Base-by-base conservation (phyloP, 768 basidiomycete genomes). In the Leccinum subgranulosum region DNA sequence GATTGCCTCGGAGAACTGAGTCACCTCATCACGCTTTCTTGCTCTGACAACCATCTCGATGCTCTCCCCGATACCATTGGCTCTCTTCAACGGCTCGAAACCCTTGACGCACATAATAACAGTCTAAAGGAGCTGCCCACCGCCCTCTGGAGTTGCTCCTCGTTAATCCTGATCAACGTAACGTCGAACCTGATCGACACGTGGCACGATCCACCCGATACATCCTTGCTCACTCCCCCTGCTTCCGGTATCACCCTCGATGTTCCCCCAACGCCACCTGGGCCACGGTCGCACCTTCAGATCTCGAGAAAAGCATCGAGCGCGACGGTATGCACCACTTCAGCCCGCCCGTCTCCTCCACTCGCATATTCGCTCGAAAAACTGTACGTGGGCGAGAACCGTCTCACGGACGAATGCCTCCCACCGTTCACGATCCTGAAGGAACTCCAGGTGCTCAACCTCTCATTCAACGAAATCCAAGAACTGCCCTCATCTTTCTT, bases 391-490 rank as follows among this genome's bases (percentile, higher is more conserved):
- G 93, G 91, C 57, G 94, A 99, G 77, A 99, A 98, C 72, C 79
- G 78, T 29, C 77, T 98, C 19, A 84, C 84, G 10, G 90, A 95
- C 65, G 91, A 95, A 45, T 80, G 82, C 10, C 80, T 97, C 28
- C 84, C 84, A 19, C 82, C 86, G 0, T 73, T 98, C 28, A 87
- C 86, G 65, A 77, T 90, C 41, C 79, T 98, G 64, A 83, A 84
- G 58, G 85, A 90, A 62, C 81, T 99, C 11, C 79, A 77, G 2
- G 85, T 92, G 2, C 82, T 99, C 57, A 98, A 98, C 64, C 77
- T 98, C 19, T 92, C 91, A 27, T 98, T 97, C 77, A 99, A 99
- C 72, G 86, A 93, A 54, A 88, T 99, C 46, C 88, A 88, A 71
- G 92, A 95, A 65, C 80, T 98, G 46, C 94, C 96, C 0, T 73